A percentile compares a stretch with the other conserved stretches of the same genome.
Conservation (phyloP, 768 basidiomycete genomes). For the Boletus subcaerulescens region DNA sequence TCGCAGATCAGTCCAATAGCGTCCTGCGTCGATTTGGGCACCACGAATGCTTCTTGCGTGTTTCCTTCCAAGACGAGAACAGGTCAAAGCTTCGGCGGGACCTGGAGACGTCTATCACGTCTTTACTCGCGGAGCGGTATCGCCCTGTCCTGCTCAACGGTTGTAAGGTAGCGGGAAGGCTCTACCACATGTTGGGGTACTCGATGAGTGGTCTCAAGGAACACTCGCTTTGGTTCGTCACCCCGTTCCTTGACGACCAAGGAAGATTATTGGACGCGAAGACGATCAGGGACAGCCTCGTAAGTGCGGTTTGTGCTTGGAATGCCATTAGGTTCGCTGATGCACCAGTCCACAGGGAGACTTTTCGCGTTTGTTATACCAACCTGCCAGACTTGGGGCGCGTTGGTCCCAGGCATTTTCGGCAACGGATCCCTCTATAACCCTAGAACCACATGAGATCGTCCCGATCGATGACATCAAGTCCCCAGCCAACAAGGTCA, state of each 20-base stretch:
- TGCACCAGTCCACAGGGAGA: conserved; percentile 32
- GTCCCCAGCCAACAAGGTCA: conserved; percentile 30
- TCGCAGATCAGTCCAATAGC: conserved; percentile 37
- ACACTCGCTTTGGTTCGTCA: conserved; percentile 49
- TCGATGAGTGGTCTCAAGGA: conserved; percentile 52
- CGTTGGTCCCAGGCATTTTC: conserved; percentile 56
- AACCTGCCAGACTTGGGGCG: conserved; percentile 50
- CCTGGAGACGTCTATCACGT: conserved; percentile 27
- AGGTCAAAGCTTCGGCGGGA: conserved; percentile 37
- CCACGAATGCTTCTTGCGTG: conserved; percentile 45
- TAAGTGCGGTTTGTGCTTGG: conserved; percentile 13
- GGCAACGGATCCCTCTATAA: conserved; percentile 46
- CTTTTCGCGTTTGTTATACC: conserved; percentile 34
- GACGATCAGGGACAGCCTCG: conserved; percentile 34
- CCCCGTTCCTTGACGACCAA: conserved; percentile 36
- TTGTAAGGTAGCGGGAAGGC: conserved; percentile 40
- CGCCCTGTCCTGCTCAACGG: conserved; percentile 34
- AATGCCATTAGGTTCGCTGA: neutral
- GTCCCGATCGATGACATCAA: conserved; percentile 26
- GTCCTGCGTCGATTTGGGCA: conserved; percentile 36
- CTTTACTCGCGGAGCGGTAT: conserved; percentile 35
- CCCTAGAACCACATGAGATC: conserved; percentile 37
- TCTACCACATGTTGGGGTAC: conserved; percentile 48
- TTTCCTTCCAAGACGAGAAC: conserved; percentile 48
- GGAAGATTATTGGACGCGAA: conserved; percentile 23